Conservation (phyloP, 768 basidiomycete species). For the Chalciporus pseudorubinellus region DNA sequence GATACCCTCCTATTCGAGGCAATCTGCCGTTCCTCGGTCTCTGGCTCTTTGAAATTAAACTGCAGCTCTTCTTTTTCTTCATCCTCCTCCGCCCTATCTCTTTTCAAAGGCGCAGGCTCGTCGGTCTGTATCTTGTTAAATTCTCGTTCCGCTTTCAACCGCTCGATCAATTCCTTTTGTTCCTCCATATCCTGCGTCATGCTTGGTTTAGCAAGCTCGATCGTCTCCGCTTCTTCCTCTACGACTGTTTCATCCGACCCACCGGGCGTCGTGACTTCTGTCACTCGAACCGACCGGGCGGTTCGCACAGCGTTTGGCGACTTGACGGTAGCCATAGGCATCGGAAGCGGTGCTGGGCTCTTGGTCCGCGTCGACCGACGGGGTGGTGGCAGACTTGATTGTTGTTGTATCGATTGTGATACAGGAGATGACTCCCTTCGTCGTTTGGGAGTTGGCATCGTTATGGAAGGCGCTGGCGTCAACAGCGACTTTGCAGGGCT, state of each 20-base stretch:
- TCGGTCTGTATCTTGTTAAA: slow-evolving; percentile 26
- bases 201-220: slow-evolving; percentile 59
- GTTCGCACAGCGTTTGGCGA: slow-evolving; percentile 32
- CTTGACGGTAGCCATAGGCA: slow-evolving; percentile 31
- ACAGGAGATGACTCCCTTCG: slow-evolving; percentile 59
- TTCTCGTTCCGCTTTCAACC: slow-evolving; percentile 64
- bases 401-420: slow-evolving; percentile 16
- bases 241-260: slow-evolving; percentile 64
- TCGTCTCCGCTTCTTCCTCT: slow-evolving; percentile 59
- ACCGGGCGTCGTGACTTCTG: slow-evolving; percentile 43
- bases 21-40: slow-evolving; percentile 54
- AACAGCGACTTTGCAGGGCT: slow-evolving; percentile 24
- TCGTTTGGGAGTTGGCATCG: slow-evolving; percentile 55
- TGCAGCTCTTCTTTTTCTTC: slow-evolving; percentile 46
- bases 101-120: slow-evolving; percentile 38
- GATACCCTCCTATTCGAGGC: slow-evolving; percentile 64
- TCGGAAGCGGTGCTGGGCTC: slow-evolving; percentile 36
- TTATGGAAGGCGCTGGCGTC: slow-evolving; percentile 36
- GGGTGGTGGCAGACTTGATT: slow-evolving; percentile 37
- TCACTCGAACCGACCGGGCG: slow-evolving; percentile 20
- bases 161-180: slow-evolving; percentile 72
- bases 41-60: slow-evolving; percentile 71
- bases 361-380: slow-evolving; percentile 44
- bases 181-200: slow-evolving; percentile 72
- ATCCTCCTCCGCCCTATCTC: slow-evolving; percentile 43